Conservation (phyloP, 257 asterid genomes). For the Plectranthus barbatus region DNA sequence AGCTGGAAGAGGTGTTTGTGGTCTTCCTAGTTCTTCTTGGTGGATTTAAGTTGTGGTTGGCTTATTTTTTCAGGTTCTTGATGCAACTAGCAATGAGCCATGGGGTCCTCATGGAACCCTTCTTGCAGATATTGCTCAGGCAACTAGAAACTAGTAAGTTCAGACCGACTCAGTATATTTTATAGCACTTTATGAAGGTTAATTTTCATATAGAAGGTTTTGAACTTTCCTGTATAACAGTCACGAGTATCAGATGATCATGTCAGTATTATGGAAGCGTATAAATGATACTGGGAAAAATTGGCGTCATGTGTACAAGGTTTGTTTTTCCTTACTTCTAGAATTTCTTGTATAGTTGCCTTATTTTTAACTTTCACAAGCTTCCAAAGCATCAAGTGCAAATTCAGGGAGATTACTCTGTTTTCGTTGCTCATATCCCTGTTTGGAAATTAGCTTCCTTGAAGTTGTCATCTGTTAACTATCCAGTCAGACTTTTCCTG, state of each 20-base stretch:
- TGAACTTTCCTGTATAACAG: conserved; percentile 32
- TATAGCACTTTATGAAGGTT: not conserved
- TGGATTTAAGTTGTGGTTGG: conserved; percentile 1
- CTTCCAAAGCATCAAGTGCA: not conserved
- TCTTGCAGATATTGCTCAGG: conserved; percentile 93
- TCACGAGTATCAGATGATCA: conserved; percentile 90
- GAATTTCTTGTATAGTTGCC: not conserved
- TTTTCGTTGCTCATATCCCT: not conserved
- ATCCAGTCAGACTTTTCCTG: conserved; percentile 5
- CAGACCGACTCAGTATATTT: not conserved
- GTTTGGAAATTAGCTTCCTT: not conserved
- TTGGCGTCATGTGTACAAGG: conserved; percentile 99
- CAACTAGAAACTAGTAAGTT: conserved; percentile 74
- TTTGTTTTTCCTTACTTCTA: conserved; percentile 18
- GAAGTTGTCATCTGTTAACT: not conserved
- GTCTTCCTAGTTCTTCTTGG: not conserved
- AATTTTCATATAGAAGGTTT: conserved; percentile 4
- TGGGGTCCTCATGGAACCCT: conserved; percentile 98
- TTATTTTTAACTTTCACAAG: not conserved
- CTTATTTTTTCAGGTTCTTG: conserved; percentile 62
- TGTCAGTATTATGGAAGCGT: conserved; percentile 95
- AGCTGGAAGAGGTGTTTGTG: too few relatives aligned
- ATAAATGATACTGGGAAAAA: conserved; percentile 86
- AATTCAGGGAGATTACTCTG: not conserved
- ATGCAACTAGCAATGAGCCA: conserved; percentile 96